Evolutionary conservation across 768 basidiomycete genomes (phyloP).

Genomic region (Xerocomus potaroensis): DNA sequence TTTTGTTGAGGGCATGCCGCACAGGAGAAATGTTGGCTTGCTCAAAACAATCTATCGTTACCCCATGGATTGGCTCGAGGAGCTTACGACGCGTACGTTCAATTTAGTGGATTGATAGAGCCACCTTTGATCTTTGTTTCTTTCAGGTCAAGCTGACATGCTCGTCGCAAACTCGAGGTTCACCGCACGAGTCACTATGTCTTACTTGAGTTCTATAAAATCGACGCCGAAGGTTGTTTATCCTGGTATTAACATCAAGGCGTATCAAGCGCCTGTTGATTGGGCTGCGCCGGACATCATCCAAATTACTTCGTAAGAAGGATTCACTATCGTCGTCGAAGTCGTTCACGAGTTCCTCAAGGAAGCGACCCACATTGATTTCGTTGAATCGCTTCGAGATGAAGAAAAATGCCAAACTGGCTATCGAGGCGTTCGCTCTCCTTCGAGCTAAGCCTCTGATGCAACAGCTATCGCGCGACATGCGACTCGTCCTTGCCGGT

Average conservation of each 20-base stretch:
- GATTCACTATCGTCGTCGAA: background rate
- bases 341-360: conserved; percentile 35
- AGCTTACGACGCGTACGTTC: conserved; percentile 71
- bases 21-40: conserved; percentile 39
- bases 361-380: conserved; percentile 61
- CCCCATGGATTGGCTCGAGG: conserved; percentile 90
- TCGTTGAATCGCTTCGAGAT: conserved; percentile 94
- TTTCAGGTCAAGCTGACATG: conserved; percentile 78
- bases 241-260: conserved; percentile 83
- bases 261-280: conserved; percentile 52
- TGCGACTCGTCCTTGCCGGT: conserved; percentile 83
- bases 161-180: conserved; percentile 91
- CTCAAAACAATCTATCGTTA: conserved; percentile 77
- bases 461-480: conserved; percentile 24
- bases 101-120: background rate
- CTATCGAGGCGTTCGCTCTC: conserved; percentile 70
- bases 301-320: conserved; percentile 53
- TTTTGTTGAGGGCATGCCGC: conserved; percentile 48
- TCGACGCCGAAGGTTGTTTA: conserved; percentile 78
- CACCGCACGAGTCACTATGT: conserved; percentile 75
- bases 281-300: conserved; percentile 46
- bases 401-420: conserved; percentile 89
- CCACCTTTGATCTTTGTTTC: background rate
- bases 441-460: conserved; percentile 34
- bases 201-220: conserved; percentile 67